These are phyloP conservation scores for Microbotryomycetes sp. DNA, from an alignment of 1,284 basidiomycete species.

Conservation along the genomic window DNA sequence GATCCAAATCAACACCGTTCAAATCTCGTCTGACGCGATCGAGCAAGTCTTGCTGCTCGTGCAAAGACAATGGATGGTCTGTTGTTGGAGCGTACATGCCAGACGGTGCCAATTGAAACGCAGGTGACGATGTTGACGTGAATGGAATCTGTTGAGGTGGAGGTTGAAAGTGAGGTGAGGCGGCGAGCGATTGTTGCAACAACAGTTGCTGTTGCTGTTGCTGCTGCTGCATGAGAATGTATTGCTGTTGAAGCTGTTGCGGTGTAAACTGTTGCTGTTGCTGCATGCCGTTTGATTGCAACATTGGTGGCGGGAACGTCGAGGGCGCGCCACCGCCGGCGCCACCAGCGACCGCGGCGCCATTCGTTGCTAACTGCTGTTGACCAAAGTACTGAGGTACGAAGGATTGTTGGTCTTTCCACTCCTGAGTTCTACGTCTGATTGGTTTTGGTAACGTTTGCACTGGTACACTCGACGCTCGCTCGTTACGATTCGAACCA, in stretches of 20 bases:
- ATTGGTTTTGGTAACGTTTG: conserved; percentile 13
- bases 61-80: conserved; percentile 26
- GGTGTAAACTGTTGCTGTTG: not conserved
- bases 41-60: conserved; percentile 29
- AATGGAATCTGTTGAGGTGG: too few species aligned
- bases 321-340: not conserved
- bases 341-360: not conserved
- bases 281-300: not conserved
- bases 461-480: conserved; percentile 9
- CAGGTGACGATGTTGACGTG: too few species aligned
- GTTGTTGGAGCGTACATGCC: conserved; percentile 14
- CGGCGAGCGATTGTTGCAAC: too few species aligned
- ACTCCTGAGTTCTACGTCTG: conserved; percentile 22
- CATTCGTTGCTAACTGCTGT: not conserved
- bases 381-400: not conserved
- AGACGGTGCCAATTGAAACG: too few species aligned
- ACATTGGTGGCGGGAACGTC: too few species aligned
- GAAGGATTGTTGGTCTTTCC: conserved; percentile 17
- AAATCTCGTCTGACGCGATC: conserved; percentile 25
- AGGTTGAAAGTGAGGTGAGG: too few species aligned
- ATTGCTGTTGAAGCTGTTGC: not conserved
- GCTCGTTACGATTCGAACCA: too few species aligned
- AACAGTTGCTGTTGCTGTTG: not conserved
- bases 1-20: conserved; percentile 21
- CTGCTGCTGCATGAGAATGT: too few species aligned